These are phyloP conservation scores for Penicillium sp. DNA, from an alignment of 2,329 filamentous ascomycete species.

Conservation along the genomic window DNA sequence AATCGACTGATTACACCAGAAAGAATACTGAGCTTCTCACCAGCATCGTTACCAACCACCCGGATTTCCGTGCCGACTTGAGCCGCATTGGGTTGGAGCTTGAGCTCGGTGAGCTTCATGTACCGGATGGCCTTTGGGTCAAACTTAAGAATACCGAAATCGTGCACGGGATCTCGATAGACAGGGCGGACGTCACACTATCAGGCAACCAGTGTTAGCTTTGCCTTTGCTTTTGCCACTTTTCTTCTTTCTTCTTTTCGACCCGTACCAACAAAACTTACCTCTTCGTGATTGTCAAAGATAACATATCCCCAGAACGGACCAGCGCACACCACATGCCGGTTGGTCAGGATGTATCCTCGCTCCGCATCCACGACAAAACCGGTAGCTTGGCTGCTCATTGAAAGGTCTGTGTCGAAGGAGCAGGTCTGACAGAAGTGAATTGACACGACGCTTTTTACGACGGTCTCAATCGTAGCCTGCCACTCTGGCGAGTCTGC, in stretches of 20 bases:
- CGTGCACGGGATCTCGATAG: slow-evolving; percentile 96
- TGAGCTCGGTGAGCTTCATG: slow-evolving; percentile 81
- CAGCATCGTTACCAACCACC: slow-evolving; percentile 97
- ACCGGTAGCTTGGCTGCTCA: slow-evolving; percentile 93
- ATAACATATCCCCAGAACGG: slow-evolving; percentile 98
- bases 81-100: slow-evolving; percentile 81
- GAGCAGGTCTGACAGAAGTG: slow-evolving; percentile 97
- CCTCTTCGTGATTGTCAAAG: slow-evolving; percentile 95
- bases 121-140: slow-evolving; percentile 96
- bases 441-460: slow-evolving; percentile 96
- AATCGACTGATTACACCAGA: slow-evolving; percentile 96
- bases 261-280: slow-evolving; percentile 29
- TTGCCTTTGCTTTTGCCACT: not conserved
- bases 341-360: slow-evolving; percentile 84
- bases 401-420: slow-evolving; percentile 93
- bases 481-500: slow-evolving; percentile 86
- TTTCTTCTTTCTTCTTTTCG: not conserved
- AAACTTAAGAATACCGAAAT: slow-evolving; percentile 96
- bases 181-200: slow-evolving; percentile 94
- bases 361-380: slow-evolving; percentile 95
- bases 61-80: slow-evolving; percentile 88
- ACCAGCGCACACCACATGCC: slow-evolving; percentile 90
- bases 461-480: slow-evolving; percentile 88
- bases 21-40: slow-evolving; percentile 95
- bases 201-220: slow-evolving; percentile 4